Conservation (phyloP, 768 basidiomycete genomes). For the Kwoniella dejecticola region DNA sequence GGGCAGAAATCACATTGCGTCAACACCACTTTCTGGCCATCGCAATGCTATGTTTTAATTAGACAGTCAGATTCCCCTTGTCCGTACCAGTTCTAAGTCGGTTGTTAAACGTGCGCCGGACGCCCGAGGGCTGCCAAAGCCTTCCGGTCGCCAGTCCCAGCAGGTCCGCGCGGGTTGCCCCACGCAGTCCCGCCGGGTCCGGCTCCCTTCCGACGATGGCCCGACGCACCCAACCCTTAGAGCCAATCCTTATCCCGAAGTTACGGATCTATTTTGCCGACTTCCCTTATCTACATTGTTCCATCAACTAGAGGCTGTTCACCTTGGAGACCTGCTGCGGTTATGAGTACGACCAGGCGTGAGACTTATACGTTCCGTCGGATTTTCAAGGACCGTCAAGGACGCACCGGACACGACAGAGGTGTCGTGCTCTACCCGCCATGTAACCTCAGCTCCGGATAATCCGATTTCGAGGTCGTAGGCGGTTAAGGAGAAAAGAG, state of each 20-base stretch:
- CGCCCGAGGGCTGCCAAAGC: slow-evolving; percentile 65
- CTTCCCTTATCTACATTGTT: slow-evolving; percentile 80
- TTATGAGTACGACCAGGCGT: slow-evolving; percentile 74
- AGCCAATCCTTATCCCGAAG: slow-evolving; percentile 69
- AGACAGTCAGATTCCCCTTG: slow-evolving; percentile 79
- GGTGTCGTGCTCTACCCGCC: slow-evolving; percentile 71
- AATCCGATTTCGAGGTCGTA: slow-evolving; percentile 74
- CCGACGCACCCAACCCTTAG: slow-evolving; percentile 74
- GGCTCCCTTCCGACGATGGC: slow-evolving; percentile 72
- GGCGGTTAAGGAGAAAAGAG: slow-evolving; percentile 76
- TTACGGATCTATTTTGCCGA: slow-evolving; percentile 79
- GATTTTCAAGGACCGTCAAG: slow-evolving; percentile 79
- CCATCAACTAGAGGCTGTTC: slow-evolving; percentile 78
- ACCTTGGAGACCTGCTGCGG: slow-evolving; percentile 76
- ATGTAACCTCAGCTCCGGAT: slow-evolving; percentile 73
- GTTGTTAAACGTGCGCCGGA: slow-evolving; percentile 64
- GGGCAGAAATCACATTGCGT: slow-evolving; percentile 80
- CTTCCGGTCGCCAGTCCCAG: slow-evolving; percentile 59
- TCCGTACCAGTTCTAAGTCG: slow-evolving; percentile 76
- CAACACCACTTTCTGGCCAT: slow-evolving; percentile 67
- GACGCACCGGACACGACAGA: slow-evolving; percentile 73
- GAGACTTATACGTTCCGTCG: slow-evolving; percentile 72
- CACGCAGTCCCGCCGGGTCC: slow-evolving; percentile 66
- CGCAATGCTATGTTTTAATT: slow-evolving; percentile 78
- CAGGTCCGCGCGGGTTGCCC: slow-evolving; percentile 60